Conservation (phyloP, 805 yeast species). For the Saccharomycodes ludwigii region DNA sequence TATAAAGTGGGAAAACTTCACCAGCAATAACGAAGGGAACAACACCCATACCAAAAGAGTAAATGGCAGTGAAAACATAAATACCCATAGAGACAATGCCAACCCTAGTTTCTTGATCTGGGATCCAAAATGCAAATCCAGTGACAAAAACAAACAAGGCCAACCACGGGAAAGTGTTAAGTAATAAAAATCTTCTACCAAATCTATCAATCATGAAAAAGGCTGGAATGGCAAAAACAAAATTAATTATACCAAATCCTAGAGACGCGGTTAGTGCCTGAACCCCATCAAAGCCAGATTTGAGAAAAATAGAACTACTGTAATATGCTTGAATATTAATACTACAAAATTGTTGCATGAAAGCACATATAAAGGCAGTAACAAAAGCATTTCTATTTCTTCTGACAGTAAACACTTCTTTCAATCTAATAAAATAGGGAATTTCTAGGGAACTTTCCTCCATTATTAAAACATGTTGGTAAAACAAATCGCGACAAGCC, state of each 20-base stretch:
- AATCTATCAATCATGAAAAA: slow-evolving; percentile 64
- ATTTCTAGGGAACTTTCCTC: slow-evolving; percentile 45
- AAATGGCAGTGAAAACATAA: slow-evolving; percentile 58
- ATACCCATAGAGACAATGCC: slow-evolving; percentile 65
- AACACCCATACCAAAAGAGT: slow-evolving; percentile 81
- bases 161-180: slow-evolving; percentile 54
- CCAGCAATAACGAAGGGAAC: slow-evolving; percentile 86
- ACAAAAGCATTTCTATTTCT: slow-evolving; percentile 75
- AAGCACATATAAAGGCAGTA: slow-evolving; percentile 74
- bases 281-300: slow-evolving; percentile 50
- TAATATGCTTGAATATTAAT: slow-evolving; percentile 81
- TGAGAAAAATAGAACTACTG: slow-evolving; percentile 61
- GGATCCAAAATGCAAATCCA: slow-evolving; percentile 64
- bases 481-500: slow-evolving; percentile 63
- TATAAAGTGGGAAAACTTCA: slow-evolving; percentile 68
- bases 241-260: slow-evolving; percentile 79
- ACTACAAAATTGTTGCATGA: slow-evolving; percentile 88
- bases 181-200: slow-evolving; percentile 55
- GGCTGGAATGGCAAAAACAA: slow-evolving; percentile 74
- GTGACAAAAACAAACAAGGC: slow-evolving; percentile 45
- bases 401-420: slow-evolving; percentile 54
- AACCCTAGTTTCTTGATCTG: slow-evolving; percentile 38
- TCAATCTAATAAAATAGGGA: slow-evolving; percentile 34
- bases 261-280: slow-evolving; percentile 67
- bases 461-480: slow-evolving; percentile 49